Evolutionary conservation across 108 stramenopile species (phyloP).

Genomic region (Cyclotella choctawhatcheeana): DNA sequence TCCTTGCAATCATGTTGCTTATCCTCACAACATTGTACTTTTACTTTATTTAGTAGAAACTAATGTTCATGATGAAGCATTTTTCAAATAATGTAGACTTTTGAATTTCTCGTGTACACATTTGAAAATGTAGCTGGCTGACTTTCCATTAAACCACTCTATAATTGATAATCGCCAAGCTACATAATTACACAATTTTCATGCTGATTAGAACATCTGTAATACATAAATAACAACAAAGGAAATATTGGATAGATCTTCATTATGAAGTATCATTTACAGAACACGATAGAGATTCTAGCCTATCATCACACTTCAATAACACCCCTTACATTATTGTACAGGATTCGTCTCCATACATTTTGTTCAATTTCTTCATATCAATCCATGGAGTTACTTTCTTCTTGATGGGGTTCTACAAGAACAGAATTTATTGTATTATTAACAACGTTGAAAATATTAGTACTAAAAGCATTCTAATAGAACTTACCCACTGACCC

Average conservation of each 20-base stretch:
- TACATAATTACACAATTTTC: too few species aligned
- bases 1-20: background rate
- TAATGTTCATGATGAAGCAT: background rate
- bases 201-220: too few species aligned
- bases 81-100: too few species aligned
- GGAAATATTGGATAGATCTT: too few species aligned
- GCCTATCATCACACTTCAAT: background rate
- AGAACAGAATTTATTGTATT: background rate
- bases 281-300: background rate
- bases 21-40: too few species aligned
- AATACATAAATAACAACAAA: too few species aligned
- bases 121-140: too few species aligned
- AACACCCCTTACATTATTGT: constrained; percentile 16
- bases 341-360: constrained; percentile 14
- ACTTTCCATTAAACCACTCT: too few species aligned
- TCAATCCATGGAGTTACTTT: constrained; percentile 76
- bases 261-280: background rate
- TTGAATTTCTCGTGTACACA: too few species aligned
- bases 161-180: too few species aligned
- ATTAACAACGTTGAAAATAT: background rate
- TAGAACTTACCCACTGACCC: constrained; percentile 50
- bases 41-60: too few species aligned
- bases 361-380: constrained; percentile 52
- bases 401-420: constrained; percentile 67
- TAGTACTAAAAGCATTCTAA: background rate